Evolutionary conservation across 1,139 yeast genomes (phyloP), one percentile per base, ranked within the genome.

Genomic region (Sugiyamaella pinicola): DNA sequence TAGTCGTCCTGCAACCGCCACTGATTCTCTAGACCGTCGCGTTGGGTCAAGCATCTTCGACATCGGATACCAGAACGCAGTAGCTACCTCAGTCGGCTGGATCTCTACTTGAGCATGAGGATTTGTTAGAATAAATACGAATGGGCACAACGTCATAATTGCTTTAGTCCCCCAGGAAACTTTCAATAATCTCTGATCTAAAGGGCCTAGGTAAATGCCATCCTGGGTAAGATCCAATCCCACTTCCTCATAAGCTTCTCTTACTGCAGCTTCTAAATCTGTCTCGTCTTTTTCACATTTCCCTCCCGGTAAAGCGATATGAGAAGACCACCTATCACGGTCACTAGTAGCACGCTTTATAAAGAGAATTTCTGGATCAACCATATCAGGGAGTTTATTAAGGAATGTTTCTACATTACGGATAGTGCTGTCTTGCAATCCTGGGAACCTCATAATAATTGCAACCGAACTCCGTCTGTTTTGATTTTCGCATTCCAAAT

Each of bases 261-360:
- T 65, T 7, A 64, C 57, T 0, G 76, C 76, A 1, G 72, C 63
- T 13, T 63, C 67, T 9, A 63, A 35, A 48, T 69, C 73, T 18
- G 67, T 60, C 17, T 58, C 65, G 47, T 70, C 76, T 2, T 68
- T 64, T 43, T 73, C 76, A 10, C 72, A 63, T 19, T 68, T 61
- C 1, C 76, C 76, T 2, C 76, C 76, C 0, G 76, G 76, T 1
- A 73, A 55, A 1, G 76, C 76, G 41, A 73, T 66, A 56, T 73
- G 76, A 10, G 74, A 72, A 4, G 75, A 71, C 76, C 76, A 73
- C n/a, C 74, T 60, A 52, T 73, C 76, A 2, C 71, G 59, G 4
- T 58, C 60, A 18, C 73, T 61, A 1, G 63, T 56, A 0, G 75
- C 64, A 6, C 76, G 66, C 44, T 71, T 72, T 50, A 73, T 73